Percentiles rank a stretch among this genome's conserved stretches.
Evolutionary conservation across 2,329 filamentous ascomycete genomes (phyloP).

Genomic region (Pseudogymnoascus sp.): DNA sequence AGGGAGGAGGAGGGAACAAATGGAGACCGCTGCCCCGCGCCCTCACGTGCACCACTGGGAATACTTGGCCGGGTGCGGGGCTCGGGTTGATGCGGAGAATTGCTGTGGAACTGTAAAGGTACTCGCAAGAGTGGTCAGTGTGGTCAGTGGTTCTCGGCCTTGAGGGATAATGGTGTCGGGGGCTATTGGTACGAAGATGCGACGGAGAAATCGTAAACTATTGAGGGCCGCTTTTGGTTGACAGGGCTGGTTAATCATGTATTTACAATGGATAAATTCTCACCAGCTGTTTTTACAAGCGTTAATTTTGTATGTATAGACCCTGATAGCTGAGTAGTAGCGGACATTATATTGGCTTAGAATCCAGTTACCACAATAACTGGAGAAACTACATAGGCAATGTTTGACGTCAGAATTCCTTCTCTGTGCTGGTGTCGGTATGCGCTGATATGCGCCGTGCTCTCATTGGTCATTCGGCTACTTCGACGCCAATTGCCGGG

Average conservation of each 20-base stretch:
- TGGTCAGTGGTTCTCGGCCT: not conserved
- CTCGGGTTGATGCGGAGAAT: conserved; percentile 4
- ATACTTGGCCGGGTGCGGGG: conserved; percentile 5
- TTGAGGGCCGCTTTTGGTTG: not conserved
- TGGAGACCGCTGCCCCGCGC: conserved; percentile 1
- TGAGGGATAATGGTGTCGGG: not conserved
- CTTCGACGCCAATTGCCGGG: not conserved
- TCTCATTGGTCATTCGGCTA: conserved; percentile 3
- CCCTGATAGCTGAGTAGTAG: not conserved
- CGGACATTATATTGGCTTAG: not conserved
- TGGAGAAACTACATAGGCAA: not conserved
- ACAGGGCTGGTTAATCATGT: not conserved
- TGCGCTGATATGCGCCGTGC: not conserved
- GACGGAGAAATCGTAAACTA: not conserved
- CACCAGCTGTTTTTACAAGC: not conserved
- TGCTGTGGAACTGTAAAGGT: not conserved
- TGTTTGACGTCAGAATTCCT: not conserved
- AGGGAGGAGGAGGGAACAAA: not conserved
- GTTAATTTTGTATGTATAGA: not conserved
- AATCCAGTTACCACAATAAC: not conserved
- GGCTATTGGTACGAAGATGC: conserved; percentile 4
- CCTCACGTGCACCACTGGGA: not conserved
- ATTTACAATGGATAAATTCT: conserved; percentile 1
- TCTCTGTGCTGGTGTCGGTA: not conserved
- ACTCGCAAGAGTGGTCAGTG: not conserved